phyloP scores from a whole-genome alignment of 2,329 filamentous ascomycete genomes.

The Microdochium paspali region DNA sequence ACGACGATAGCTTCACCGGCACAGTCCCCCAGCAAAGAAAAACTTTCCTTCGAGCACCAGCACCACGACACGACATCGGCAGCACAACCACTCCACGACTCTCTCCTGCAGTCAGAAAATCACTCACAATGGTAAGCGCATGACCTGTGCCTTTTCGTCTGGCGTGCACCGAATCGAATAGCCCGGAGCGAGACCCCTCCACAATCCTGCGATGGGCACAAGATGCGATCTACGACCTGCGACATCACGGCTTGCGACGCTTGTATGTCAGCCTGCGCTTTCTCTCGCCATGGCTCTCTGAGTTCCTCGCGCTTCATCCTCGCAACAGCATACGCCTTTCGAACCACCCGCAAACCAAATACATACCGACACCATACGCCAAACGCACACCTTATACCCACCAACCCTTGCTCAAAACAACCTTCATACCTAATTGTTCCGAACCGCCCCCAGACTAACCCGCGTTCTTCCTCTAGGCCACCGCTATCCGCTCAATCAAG shows the following conservation, averaged over 20 bases:
- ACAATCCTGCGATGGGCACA: neutral
- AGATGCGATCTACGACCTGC: no score
- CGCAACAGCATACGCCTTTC: no score
- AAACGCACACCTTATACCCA: no score
- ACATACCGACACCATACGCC: no score
- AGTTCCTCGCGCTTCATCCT: no score
- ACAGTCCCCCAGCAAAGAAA: neutral
- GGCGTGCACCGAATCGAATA: neutral
- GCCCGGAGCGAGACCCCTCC: neutral
- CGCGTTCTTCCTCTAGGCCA: conserved; percentile 34
- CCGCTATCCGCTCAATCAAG: conserved; percentile 88
- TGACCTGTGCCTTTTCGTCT: neutral
- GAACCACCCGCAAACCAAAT: no score
- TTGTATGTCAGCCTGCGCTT: no score
- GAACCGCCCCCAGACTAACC: neutral
- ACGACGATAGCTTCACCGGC: conserved; percentile 3
- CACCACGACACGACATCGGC: neutral
- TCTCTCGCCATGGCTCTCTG: no score
- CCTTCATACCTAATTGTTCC: neutral
- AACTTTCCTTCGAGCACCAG: neutral
- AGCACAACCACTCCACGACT: neutral
- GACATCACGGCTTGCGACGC: no score
- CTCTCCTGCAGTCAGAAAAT: neutral
- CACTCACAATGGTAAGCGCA: conserved; percentile 16
- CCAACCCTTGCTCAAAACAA: no score